Base-by-base conservation (phyloP, 805 yeast genomes). In the Starmerella ratchasimensis region DNA sequence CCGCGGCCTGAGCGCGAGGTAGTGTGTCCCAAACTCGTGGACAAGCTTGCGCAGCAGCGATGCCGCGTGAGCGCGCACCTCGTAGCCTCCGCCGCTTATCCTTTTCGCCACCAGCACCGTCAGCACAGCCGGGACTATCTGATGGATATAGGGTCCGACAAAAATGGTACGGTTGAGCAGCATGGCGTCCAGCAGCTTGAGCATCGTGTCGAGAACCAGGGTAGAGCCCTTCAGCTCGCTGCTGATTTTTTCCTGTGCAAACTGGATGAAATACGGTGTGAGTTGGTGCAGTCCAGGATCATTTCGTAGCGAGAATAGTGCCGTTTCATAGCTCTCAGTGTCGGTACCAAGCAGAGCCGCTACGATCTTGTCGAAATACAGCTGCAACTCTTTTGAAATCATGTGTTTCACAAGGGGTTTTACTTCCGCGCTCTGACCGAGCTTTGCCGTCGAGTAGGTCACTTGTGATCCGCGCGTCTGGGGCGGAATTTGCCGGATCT, bases 271-370 rank as follows among this genome's bases (percentile, higher is more conserved):
- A 56, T 90, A 90, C 2, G 99, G 99, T 4, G 93, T 90, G 34
- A 90, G 62, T 59, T 90, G 99, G 62, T 90, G 98, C 40, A 90
- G 62, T 24, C 99, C 99, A 2, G 96, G 94, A 55, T 90, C 99
- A 22, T 80, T 76, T 42, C 80, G 73, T 42, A 90, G 63, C 7
- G 94, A 80, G 21, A 77, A 75, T 38, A 90, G 64, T 2, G 96
- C 96, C 0, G 95, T 90, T 27, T 71, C 69, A 46, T 71, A 74
- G 54, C 82, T 62, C 28, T 65, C 64, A 4, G 23, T 11, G 26
- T 33, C 44, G 11, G 18, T 8, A 14, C 36, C 67, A 6, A 80
- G 60, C 20, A 90, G 66, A 1, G 90, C 94, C 23, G 76, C 77
- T 9, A 81, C 79, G 10, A 84, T 84, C 46, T 81, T 79, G 59